phyloP scores from a whole-genome alignment of 257 asterid genomes.

The Primulina huaijiensis region DNA sequence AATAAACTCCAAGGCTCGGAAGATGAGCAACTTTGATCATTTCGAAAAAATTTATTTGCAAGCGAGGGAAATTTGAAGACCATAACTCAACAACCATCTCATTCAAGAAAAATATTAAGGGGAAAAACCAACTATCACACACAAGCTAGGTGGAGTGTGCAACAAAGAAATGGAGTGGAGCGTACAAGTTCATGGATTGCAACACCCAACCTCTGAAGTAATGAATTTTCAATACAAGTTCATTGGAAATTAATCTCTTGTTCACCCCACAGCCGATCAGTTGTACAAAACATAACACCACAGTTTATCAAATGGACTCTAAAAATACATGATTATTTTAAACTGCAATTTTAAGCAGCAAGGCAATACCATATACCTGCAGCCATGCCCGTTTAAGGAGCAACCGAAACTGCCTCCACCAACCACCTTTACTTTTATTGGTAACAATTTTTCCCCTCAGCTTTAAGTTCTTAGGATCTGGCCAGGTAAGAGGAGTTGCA shows the following conservation, averaged over 20 bases:
- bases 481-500: constrained; percentile 56
- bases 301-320: constrained; percentile 14
- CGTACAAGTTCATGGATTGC: neutral
- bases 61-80: constrained; percentile 3
- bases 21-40: constrained; percentile 2
- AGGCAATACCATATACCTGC: constrained; percentile 54
- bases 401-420: constrained; percentile 83
- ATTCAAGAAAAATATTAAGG: constrained; percentile 5
- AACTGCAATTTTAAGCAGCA: constrained; percentile 5
- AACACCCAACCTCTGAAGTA: neutral
- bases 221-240: constrained; percentile 1
- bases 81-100: constrained; percentile 17
- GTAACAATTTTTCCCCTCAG: constrained; percentile 37
- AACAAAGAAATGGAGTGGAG: constrained; percentile 5
- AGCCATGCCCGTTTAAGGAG: constrained; percentile 97
- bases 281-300: neutral
- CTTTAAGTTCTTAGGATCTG: constrained; percentile 33
- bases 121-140: constrained; percentile 10
- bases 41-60: constrained; percentile 14
- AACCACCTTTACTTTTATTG: constrained; percentile 56
- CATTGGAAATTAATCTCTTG: constrained; percentile 15
- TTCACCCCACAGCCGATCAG: constrained; percentile 4
- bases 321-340: neutral
- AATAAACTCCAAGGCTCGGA: constrained; percentile 13
- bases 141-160: neutral